Evolutionary conservation across 1,284 basidiomycete genomes (phyloP).

Genomic region (Golubevia pallescens): DNA sequence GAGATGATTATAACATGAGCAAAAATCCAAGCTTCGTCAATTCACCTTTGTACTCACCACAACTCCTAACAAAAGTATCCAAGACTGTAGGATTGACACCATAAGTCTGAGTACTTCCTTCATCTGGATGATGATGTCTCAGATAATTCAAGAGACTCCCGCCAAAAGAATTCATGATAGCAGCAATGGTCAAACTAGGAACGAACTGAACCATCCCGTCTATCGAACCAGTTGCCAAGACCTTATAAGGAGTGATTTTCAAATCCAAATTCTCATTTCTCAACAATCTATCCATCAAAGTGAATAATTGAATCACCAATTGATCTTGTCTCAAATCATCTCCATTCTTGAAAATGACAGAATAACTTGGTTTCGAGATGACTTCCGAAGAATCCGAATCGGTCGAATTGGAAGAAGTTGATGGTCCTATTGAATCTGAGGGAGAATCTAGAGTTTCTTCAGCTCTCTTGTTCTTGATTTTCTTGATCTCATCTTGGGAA

Average conservation of each 20-base stretch:
- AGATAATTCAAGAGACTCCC: constrained; percentile 90
- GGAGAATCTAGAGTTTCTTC: no score
- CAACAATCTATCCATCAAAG: constrained; percentile 91
- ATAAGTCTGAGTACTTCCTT: constrained; percentile 87
- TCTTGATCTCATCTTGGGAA: no score
- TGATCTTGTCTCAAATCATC: constrained; percentile 98
- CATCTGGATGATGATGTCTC: constrained; percentile 82
- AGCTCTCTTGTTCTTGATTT: no score
- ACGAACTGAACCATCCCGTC: constrained; percentile 98
- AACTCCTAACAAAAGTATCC: constrained; percentile 95
- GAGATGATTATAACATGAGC: no score
- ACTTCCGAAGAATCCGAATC: constrained; percentile 5
- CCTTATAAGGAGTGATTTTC: constrained; percentile 88
- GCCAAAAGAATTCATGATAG: constrained; percentile 75
- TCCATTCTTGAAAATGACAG: constrained; percentile 97
- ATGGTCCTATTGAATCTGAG: no score
- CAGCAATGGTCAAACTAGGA: constrained; percentile 90
- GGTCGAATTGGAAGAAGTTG: not conserved
- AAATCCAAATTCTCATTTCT: constrained; percentile 95
- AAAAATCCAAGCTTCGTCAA: no score
- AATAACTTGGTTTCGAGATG: constrained; percentile 68
- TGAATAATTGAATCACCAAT: constrained; percentile 94
- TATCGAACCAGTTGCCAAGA: constrained; percentile 85
- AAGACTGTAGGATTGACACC: constrained; percentile 89
- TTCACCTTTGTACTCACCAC: no score